Base-by-base conservation (phyloP, 2,329 filamentous ascomycete species). In the Fusarium sp. region DNA sequence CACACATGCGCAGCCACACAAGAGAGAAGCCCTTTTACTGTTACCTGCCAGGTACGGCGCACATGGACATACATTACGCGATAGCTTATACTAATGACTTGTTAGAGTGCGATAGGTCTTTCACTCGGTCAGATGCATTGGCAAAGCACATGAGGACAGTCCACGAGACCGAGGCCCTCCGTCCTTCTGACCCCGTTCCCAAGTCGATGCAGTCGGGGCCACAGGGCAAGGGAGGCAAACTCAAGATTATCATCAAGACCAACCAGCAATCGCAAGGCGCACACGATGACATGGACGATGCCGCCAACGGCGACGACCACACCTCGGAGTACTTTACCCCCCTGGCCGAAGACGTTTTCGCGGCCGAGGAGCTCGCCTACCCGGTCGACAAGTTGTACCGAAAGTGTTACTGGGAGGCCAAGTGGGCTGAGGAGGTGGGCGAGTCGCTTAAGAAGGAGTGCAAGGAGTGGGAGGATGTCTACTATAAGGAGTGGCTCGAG, bases 111-210 rank as follows among this genome's bases (percentile, higher is more conserved):
- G 96, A 99, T 81, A 93, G 96, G 70, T 95, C 95, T 35, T 99
- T 99, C 78, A 99, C 96, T 3, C 90, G 96, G 74, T 98, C 96
- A 27, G 96, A 99, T 79, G 96, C 96, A 14, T 88, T 99, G 0
- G 95, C 96, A 2, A 99, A 99, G 83, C 96, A 99, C 81, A 98
- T 98, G 94, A 93, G 96, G 77, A 98, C 96, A 17, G 95, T 99
- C 40, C 96, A 99, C 85, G 96, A 99, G 82, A 98, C 96, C 5
- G 96, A 99, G 84, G 93, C 94, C 17, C 87, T 98, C 24, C 92
- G 94, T n/a, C 93, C 94, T 6, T 91, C 90, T 17, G 91, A 95
- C 79, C 91, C 92, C 3, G 90, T 94, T 14, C 91, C 92, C 24
- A 93, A 94, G 80, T 91, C 91, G 66, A 88, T 90, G 85, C 90